phyloP scores from a whole-genome alignment of 768 basidiomycete species.

The Phylloporus rhodoxanthus region DNA sequence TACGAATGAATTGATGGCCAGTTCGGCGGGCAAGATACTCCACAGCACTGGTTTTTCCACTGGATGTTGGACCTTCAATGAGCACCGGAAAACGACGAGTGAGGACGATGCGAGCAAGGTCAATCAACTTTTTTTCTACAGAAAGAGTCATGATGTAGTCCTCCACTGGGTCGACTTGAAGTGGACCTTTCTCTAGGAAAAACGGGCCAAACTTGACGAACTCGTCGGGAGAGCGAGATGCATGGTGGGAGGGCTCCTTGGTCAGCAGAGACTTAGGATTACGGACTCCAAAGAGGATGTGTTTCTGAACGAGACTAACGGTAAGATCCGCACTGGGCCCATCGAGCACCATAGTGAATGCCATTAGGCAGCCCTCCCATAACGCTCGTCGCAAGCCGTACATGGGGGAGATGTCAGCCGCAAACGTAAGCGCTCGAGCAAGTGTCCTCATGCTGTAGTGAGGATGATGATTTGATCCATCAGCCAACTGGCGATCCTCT shows the following conservation, averaged over 20 bases:
- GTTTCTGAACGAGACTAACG: conserved; percentile 61
- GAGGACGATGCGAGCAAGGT: conserved; percentile 86
- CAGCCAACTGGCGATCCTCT: conserved; percentile 72
- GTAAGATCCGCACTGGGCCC: conserved; percentile 61
- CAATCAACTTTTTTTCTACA: conserved; percentile 88
- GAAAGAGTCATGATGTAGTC: conserved; percentile 95
- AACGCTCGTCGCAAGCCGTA: conserved; percentile 82
- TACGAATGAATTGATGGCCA: conserved; percentile 92
- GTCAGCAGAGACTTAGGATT: conserved; percentile 72
- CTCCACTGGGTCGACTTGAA: conserved; percentile 56
- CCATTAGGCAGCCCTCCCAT: conserved; percentile 97
- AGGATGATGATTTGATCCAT: conserved; percentile 87
- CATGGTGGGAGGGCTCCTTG: conserved; percentile 58
- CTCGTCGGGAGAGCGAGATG: conserved; percentile 40
- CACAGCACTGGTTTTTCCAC: conserved; percentile 94
- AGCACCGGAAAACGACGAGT: conserved; percentile 89
- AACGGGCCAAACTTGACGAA: conserved; percentile 88
- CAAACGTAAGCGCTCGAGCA: conserved; percentile 83
- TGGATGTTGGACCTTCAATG: conserved; percentile 96
- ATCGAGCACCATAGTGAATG: conserved; percentile 94
- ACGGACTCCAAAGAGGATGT: conserved; percentile 72
- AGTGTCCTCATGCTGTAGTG: conserved; percentile 98
- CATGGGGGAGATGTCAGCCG: conserved; percentile 67
- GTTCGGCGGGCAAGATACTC: conserved; percentile 92
- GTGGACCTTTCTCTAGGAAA: conserved; percentile 75